These are phyloP conservation scores for Dryadomyces quercivorus DNA, from an alignment of 2,329 filamentous ascomycete genomes.

Conservation along the genomic window DNA sequence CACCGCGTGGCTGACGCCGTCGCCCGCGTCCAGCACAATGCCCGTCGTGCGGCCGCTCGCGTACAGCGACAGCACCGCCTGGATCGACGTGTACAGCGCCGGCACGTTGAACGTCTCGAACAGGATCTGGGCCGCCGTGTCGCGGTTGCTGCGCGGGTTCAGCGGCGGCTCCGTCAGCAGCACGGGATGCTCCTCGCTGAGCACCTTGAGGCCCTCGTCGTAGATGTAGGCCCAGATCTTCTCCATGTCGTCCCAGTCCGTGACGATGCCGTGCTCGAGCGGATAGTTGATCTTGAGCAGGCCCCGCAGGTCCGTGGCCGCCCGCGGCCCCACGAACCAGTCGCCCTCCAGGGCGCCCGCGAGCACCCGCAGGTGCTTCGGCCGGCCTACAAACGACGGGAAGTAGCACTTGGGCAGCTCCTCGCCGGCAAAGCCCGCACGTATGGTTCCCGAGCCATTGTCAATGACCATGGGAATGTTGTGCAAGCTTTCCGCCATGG, in stretches of 20 bases:
- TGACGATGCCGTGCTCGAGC: constrained; percentile 94
- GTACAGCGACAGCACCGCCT: constrained; percentile 91
- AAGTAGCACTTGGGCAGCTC: constrained; percentile 96
- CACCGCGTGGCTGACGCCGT: constrained; percentile 93
- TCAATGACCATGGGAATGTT: constrained; percentile 98
- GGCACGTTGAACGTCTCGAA: constrained; percentile 99
- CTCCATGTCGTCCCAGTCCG: constrained; percentile 99
- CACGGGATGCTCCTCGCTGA: constrained; percentile 98
- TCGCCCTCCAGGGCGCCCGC: constrained; percentile 96
- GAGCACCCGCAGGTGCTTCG: constrained; percentile 88
- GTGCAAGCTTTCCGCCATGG: constrained; percentile 59
- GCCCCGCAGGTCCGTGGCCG: constrained; percentile 78
- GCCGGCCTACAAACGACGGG: constrained; percentile 90
- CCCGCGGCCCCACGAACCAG: constrained; percentile 86
- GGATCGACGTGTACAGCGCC: constrained; percentile 90
- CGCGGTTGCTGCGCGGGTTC: constrained; percentile 90
- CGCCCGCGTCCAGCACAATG: constrained; percentile 87
- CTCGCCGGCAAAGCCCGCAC: constrained; percentile 92
- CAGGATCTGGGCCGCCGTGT: constrained; percentile 91
- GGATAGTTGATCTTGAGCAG: constrained; percentile 93
- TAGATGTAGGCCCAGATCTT: constrained; percentile 99
- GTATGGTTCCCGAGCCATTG: constrained; percentile 95
- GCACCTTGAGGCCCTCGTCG: constrained; percentile 85
- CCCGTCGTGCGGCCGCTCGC: constrained; percentile 92
- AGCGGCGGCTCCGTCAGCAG: constrained; percentile 91